Conservation (phyloP, 768 basidiomycete species). For the Mycena capillaripes region DNA sequence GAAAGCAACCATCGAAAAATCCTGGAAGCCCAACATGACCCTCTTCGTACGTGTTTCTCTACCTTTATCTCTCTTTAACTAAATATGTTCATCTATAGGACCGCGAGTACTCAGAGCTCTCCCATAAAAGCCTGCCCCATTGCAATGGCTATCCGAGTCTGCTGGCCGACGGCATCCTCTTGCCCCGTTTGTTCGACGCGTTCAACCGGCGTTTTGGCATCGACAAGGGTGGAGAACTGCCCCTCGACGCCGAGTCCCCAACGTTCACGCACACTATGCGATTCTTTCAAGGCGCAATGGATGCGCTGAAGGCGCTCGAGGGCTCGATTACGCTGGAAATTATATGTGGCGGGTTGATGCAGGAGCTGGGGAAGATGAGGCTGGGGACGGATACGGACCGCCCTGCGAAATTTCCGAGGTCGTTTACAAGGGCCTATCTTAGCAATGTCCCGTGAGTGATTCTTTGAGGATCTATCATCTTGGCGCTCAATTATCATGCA, state of each 20-base stretch:
- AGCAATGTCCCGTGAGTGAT: conserved; percentile 50
- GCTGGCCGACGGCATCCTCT: conserved; percentile 32
- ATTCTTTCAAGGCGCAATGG: conserved; percentile 46
- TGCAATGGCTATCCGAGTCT: conserved; percentile 35
- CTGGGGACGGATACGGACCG: conserved; percentile 40
- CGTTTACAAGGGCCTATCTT: conserved; percentile 51
- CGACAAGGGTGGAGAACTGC: conserved; percentile 20
- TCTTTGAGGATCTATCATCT: not conserved
- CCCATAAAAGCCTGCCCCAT: conserved; percentile 4
- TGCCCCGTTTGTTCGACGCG: conserved; percentile 37
- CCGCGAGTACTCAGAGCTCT: conserved; percentile 23
- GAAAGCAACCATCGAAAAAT: conserved; percentile 28
- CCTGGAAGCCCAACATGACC: conserved; percentile 46
- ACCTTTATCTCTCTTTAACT: not conserved
- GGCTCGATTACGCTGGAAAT: conserved; percentile 46
- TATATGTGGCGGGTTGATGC: conserved; percentile 46
- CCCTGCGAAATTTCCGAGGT: conserved; percentile 45
- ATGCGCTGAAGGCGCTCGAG: conserved; percentile 41
- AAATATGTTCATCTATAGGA: not conserved
- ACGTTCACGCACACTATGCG: conserved; percentile 39
- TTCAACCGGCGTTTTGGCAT: conserved; percentile 40
- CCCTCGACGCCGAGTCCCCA: conserved; percentile 36
- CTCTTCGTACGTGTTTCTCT: conserved; percentile 32
- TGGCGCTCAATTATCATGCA: conserved; percentile 6
- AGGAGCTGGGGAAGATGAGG: conserved; percentile 47